phyloP scores from a whole-genome alignment of 345 rosid species.

The Salix koriyanagi region DNA sequence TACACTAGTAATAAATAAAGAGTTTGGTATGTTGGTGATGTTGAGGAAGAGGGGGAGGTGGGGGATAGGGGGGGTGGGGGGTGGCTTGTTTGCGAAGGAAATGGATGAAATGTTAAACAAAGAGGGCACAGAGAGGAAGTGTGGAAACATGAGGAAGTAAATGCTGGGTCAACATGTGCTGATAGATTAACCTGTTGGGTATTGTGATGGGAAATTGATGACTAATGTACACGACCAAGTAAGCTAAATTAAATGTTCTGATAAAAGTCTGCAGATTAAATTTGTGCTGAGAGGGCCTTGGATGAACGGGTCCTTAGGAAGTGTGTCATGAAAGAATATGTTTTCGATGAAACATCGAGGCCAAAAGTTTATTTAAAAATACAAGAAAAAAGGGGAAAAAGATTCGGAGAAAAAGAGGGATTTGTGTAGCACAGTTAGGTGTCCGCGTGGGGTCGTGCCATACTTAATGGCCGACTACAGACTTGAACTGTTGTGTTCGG shows the following conservation, averaged over 20 bases:
- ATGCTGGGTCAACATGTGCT: constrained; percentile 17
- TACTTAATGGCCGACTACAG: constrained; percentile 22
- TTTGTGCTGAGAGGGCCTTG: not conserved
- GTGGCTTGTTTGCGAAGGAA: constrained; percentile 23
- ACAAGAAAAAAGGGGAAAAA: not conserved
- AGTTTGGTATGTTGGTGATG: not conserved
- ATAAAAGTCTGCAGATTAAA: not conserved
- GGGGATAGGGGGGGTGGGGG: not conserved
- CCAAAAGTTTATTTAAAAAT: constrained; percentile 3
- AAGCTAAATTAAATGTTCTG: not conserved
- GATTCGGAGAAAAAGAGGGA: constrained; percentile 4
- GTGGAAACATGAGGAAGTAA: constrained; percentile 30
- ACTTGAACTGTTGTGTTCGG: constrained; percentile 8
- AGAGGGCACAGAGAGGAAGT: not conserved
- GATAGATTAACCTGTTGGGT: not conserved
- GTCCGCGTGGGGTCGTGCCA: constrained; percentile 18
- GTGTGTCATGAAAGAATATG: constrained; percentile 5
- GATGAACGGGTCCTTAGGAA: constrained; percentile 34
- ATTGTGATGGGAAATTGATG: not conserved
- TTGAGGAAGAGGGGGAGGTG: not conserved
- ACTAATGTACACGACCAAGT: not conserved
- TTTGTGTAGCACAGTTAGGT: constrained; percentile 20
- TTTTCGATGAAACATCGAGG: not conserved
- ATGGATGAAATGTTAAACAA: not conserved
- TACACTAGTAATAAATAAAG: not conserved